Base-by-base conservation (phyloP, 2,329 filamentous ascomycete species). In the Fusarium neocosmosporiellum region DNA sequence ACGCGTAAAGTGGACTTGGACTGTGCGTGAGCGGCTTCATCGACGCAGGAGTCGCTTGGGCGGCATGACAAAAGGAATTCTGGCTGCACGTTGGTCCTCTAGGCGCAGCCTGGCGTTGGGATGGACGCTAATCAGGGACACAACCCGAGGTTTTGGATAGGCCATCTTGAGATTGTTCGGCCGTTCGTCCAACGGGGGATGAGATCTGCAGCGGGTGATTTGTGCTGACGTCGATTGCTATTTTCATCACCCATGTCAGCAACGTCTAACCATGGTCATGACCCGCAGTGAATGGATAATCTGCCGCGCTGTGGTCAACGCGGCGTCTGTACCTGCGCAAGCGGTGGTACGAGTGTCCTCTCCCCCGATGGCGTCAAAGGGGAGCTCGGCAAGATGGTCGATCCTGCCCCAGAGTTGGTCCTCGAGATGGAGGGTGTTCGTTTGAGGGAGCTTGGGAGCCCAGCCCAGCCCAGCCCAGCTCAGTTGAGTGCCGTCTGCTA, bases 291-390 rank as follows among this genome's bases (percentile, higher is more conserved):
- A 65, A 58, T 71, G 65, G 65, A 72, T 72, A 67, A 54, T 65
- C 37, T 69, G 48, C 60, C 63, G 71, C 65, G 71, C 66, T 69
- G 54, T 67, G 65, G 33, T 62, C 63, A 68, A 62, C 63, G 61
- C 63, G 63, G 71, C 71, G 71, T 65, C 75, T 68, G 73, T 76
- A 77, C 68, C 74, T 77, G 67, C 72, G 75, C 64, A 72, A 69
- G 66, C 65, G 71, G 71, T 75, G 67, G 73, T 71, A 65, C 68
- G 72, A 75, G 75, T 66, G 66, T 50, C 46, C 46, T 57, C 41
- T 53, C 63, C 61, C 65, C 63, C 65, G 61, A 72, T 75, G 70
- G 70, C 67, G 73, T 71, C 72, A 74, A 74, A 69, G 43, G 63
- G 48, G 72, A 62, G 57, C 63, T 66, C 63, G 61, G 72, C 27